phyloP scores from a whole-genome alignment of 1,284 basidiomycete genomes.

The Paramarasmius palmivorus region DNA sequence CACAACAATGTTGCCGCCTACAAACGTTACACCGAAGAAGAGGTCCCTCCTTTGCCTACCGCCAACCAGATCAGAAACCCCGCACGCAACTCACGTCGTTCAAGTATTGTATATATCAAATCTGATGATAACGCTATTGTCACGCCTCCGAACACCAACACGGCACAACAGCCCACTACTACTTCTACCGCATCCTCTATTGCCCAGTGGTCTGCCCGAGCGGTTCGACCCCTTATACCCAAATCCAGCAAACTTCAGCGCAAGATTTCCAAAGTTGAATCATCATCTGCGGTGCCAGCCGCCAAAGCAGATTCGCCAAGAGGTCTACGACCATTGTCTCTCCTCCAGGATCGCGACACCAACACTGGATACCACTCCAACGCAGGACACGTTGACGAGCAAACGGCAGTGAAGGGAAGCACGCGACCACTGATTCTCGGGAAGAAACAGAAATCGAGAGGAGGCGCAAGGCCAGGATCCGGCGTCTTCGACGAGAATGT shows the following conservation, averaged over 20 bases:
- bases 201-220: constrained; percentile 50
- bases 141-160: constrained; percentile 27
- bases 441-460: constrained; percentile 48
- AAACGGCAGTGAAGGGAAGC: constrained; percentile 18
- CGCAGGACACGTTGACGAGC: constrained; percentile 13
- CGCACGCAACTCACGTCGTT: constrained; percentile 31
- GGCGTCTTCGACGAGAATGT: constrained; percentile 42
- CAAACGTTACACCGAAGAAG: constrained; percentile 37
- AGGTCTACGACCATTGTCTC: constrained; percentile 60
- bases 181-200: constrained; percentile 37
- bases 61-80: constrained; percentile 15
- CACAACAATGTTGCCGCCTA: constrained; percentile 42
- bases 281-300: constrained; percentile 23
- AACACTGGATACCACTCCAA: constrained; percentile 28
- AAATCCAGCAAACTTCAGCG: constrained; percentile 48
- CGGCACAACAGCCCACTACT: constrained; percentile 14
- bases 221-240: constrained; percentile 51
- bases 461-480: constrained; percentile 18
- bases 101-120: constrained; percentile 65
- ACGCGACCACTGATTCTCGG: constrained; percentile 56
- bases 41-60: constrained; percentile 33
- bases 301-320: constrained; percentile 35
- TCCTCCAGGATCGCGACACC: constrained; percentile 59
- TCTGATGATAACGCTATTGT: constrained; percentile 45
- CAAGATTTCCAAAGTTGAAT: constrained; percentile 34